A percentile compares a stretch with the other conserved stretches of the same genome.
These are phyloP conservation scores for Elsinoe fawcettii DNA, from an alignment of 2,329 filamentous ascomycete species.

Conservation along the genomic window DNA sequence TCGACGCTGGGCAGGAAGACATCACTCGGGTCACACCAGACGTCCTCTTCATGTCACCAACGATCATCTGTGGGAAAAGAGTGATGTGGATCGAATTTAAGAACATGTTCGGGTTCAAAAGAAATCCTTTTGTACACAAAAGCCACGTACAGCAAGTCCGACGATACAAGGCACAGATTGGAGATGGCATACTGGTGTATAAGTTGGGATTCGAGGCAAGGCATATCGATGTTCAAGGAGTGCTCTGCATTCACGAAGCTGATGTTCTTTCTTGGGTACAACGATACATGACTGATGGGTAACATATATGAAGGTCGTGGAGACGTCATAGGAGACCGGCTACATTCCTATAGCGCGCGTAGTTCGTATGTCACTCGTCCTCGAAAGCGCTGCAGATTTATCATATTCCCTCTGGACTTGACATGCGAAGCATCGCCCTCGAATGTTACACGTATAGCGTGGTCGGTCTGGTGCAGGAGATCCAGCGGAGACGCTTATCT, in stretches of 20 bases:
- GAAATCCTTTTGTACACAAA: conserved; percentile 2
- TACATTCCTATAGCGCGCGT: too few species aligned
- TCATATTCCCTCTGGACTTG: too few species aligned
- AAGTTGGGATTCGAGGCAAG: conserved; percentile 1
- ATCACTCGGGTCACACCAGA: conserved; percentile 2
- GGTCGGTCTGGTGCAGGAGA: too few species aligned
- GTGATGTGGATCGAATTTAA: conserved; percentile 9
- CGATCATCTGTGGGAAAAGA: not conserved
- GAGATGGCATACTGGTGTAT: conserved; percentile 5
- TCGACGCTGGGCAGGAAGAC: not conserved
- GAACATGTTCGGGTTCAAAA: conserved; percentile 12
- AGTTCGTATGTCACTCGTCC: too few species aligned
- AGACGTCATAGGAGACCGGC: too few species aligned
- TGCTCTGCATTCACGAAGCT: not conserved
- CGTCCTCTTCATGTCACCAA: not conserved
- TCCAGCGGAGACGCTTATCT: too few species aligned
- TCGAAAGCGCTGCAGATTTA: too few species aligned
- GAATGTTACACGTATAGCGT: too few species aligned
- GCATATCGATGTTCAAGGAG: not conserved
- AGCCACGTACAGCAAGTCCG: not conserved
- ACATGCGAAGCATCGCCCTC: too few species aligned
- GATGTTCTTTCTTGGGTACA: not conserved
- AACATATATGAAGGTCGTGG: too few species aligned
- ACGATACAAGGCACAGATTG: conserved; percentile 1
- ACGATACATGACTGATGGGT: too few species aligned